phyloP scores from a whole-genome alignment of 2,329 filamentous ascomycete genomes.

The Talaromyces pinophilus region DNA sequence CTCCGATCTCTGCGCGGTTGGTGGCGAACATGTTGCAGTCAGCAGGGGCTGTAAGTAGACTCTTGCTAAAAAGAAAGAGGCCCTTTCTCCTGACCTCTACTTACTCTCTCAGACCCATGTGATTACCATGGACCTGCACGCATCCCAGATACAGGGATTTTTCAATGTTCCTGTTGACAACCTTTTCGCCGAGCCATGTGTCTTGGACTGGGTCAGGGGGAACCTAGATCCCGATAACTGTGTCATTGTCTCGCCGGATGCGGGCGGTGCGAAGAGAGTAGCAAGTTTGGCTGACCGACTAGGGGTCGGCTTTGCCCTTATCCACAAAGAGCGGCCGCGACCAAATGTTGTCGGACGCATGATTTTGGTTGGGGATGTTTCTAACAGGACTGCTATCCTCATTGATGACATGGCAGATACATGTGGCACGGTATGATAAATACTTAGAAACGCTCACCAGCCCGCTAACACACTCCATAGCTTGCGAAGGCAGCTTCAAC shows the following conservation, averaged over 20 bases:
- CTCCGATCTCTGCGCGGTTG: conserved; percentile 90
- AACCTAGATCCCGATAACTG: conserved; percentile 79
- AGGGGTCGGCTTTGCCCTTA: conserved; percentile 86
- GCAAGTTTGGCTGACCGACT: conserved; percentile 66
- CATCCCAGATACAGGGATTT: conserved; percentile 91
- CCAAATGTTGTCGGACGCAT: conserved; percentile 88
- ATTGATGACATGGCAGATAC: conserved; percentile 99
- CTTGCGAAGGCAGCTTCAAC: conserved; percentile 85
- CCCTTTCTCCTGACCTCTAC: neutral
- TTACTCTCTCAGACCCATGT: conserved; percentile 72
- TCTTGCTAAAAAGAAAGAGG: neutral
- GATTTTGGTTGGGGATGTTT: conserved; percentile 93
- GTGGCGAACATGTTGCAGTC: conserved; percentile 98
- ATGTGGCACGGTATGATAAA: conserved; percentile 65
- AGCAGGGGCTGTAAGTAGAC: conserved; percentile 57
- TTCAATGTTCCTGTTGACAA: conserved; percentile 83
- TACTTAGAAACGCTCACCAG: neutral
- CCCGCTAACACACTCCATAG: neutral
- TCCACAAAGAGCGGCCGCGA: conserved; percentile 94
- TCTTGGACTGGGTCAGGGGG: conserved; percentile 85
- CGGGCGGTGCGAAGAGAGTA: conserved; percentile 85
- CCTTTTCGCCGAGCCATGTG: conserved; percentile 90
- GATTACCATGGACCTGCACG: conserved; percentile 97
- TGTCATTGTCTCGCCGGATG: conserved; percentile 92
- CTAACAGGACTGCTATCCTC: conserved; percentile 87